Base-by-base conservation (phyloP, 2,329 filamentous ascomycete species). In the Aspergillus texensis region DNA sequence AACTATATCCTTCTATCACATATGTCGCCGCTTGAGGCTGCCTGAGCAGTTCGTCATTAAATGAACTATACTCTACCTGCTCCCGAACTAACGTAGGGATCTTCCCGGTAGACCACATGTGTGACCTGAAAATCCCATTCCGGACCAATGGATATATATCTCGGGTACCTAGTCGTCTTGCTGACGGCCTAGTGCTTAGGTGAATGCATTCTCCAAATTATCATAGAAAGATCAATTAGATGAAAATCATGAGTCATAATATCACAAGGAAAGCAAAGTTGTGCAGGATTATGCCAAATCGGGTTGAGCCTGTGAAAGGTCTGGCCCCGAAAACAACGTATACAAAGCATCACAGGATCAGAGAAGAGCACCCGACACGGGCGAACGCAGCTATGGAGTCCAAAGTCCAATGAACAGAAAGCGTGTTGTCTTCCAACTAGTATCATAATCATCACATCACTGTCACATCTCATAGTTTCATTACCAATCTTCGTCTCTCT, bases 401-500 rank as follows among this genome's bases (percentile, higher is more conserved):
- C 32, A 45, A 26, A 34, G 16, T 32, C 32, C 41, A 21, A 59
- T 45, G 8, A 48, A 59, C 32, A 26, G 19, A 45, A 45, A 26
- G 5, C 6, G n/a, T 6, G 30, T 8, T 24, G 12, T 45, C n/a
- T 24, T 32, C 32, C n/a, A 14, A 41, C 14, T 56, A 21, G 59
- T 45, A 36, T 56, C 53, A 39, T 50, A 39, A 48, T 41, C 36
- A 58, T 58, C 43, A 52, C 45, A 39, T 39, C 28, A 57, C 36
- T 30, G 26, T 57, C 55, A 28, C 55, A 57, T 46, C 50, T 6
- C n/a, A 34, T 41, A 28, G 24, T 43, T 24, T 24, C 52, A 39
- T 50, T 50, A 50, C 12, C 46, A 50, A 19, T 24, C 48, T 32
- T 32, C 28, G 28, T 50, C 10, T 48, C 12, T 48, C 6, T 14